Percentiles rank a stretch among this genome's conserved stretches.
phyloP scores from a whole-genome alignment of 176 grass and related monocot species.

The Alopecurus myosuroides region DNA sequence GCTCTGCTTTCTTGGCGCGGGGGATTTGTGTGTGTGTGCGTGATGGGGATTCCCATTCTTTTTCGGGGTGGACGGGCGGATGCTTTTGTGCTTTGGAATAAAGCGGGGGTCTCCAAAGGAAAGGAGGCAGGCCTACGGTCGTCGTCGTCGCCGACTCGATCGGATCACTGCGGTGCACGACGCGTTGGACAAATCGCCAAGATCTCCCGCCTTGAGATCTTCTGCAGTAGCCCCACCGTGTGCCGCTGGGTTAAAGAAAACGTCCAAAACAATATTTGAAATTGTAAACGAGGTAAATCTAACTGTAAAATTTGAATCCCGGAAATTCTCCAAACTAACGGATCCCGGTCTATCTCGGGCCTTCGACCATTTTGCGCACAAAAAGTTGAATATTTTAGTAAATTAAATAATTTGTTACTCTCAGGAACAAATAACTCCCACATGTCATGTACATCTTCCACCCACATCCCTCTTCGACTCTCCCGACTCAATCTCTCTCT shows the following conservation, averaged over 20 bases:
- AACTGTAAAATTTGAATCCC: too few species aligned
- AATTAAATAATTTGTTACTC: too few species aligned
- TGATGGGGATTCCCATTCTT: background rate
- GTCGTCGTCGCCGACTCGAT: constrained; percentile 1
- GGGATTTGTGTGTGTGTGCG: background rate
- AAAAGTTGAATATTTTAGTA: too few species aligned
- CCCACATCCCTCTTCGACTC: too few species aligned
- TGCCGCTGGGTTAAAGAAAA: background rate
- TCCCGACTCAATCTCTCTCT: too few species aligned
- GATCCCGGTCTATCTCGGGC: too few species aligned
- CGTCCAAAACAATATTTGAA: too few species aligned
- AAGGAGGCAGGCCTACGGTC: background rate
- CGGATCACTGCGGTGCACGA: constrained; percentile 3
- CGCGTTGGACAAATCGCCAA: background rate
- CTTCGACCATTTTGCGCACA: too few species aligned
- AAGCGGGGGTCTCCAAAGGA: constrained; percentile 14
- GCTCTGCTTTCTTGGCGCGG: constrained; percentile 17
- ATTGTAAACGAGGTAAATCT: too few species aligned
- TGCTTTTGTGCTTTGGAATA: constrained; percentile 46
- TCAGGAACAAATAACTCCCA: too few species aligned
- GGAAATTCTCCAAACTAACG: too few species aligned
- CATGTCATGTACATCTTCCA: too few species aligned
- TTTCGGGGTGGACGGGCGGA: background rate
- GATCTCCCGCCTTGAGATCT: background rate
- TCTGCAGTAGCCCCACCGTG: background rate